Conservation (phyloP, 1,284 basidiomycete genomes). For the Hemileia vastatrix region DNA sequence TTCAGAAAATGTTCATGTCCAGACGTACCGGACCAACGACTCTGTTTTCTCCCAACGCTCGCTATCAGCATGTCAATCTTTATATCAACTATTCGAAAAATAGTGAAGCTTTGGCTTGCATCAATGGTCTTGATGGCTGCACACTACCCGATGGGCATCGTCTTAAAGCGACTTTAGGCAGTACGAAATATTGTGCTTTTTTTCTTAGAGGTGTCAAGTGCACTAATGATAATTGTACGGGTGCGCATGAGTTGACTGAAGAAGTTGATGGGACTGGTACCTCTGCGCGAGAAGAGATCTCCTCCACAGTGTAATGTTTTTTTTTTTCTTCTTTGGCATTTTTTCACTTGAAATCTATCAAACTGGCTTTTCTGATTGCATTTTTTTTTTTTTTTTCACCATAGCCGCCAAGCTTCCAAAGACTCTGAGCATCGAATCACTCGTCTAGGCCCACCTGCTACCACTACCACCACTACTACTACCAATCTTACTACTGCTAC, state of each 20-base stretch:
- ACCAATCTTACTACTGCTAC: no score
- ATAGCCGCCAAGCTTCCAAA: constrained; percentile 20
- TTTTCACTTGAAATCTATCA: background rate
- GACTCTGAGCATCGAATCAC: constrained; percentile 14
- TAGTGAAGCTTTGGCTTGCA: constrained; percentile 89
- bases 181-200: constrained; percentile 94
- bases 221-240: constrained; percentile 80
- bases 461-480: no score
- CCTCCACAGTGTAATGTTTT: constrained; percentile 12
- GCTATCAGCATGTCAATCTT: constrained; percentile 67
- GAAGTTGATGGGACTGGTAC: constrained; percentile 72
- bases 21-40: constrained; percentile 70
- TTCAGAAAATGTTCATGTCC: constrained; percentile 85
- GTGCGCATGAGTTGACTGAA: constrained; percentile 94
- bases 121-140: constrained; percentile 83
- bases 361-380: background rate
- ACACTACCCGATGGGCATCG: constrained; percentile 65
- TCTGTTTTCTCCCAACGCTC: constrained; percentile 48
- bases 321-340: background rate
- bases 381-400: background rate
- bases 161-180: constrained; percentile 89
- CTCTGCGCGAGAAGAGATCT: constrained; percentile 20
- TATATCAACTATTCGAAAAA: constrained; percentile 94
- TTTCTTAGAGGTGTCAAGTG: constrained; percentile 82
- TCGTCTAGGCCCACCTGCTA: constrained; percentile 5